Evolutionary conservation across 345 rosid genomes (phyloP), one percentile per base, ranked within the genome.

Genomic region (Carallia brachiata): DNA sequence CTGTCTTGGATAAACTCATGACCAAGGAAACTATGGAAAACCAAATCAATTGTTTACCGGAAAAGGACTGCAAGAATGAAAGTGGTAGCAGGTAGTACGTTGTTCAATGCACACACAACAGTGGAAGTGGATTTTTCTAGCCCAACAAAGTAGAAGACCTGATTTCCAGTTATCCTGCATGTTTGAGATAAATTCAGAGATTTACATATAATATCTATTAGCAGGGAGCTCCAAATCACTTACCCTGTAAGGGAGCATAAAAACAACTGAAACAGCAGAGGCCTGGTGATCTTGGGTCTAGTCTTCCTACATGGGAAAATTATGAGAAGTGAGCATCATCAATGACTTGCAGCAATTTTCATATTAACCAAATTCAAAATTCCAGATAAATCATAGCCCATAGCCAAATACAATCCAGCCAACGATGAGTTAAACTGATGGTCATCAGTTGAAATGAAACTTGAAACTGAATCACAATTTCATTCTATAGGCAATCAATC

Each of bases 231-330:
- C 16, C 12, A 44, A 44, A 44, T 28, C 18, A 58, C 58, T 76
- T 87, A 90, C 99, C 97, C 99, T 0, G 99, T 95, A 37, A 92
- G 61, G 65, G 99, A 95, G 67, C 97, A 90, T 30, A 88, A 70
- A 84, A 92, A 89, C 65, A 82, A 48, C 75, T 85, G 86, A 65
- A 88, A 68, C 54, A 95, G 75, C 72, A 95, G 70, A 15, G 50
- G 61, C 63, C 39, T 28, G 12, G 92, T 86, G 72, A 95, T 79
- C 83, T 77, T 87, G 47, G 97, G 97, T 74, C 89, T 88, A 31
- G 91, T 83, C 72, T 87, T 91, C 84, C 98, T 94, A 72, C 80
- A 71, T 23, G 58, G 63, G 10, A 61, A 44, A 44, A 44, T 23
- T 44, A 44, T 44, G 50, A 44, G 15, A 6, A 10, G 50, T 44